These are phyloP conservation scores for Penicillium malachiteum DNA, from an alignment of 495 filamentous ascomycete genomes.

Conservation along the genomic window DNA sequence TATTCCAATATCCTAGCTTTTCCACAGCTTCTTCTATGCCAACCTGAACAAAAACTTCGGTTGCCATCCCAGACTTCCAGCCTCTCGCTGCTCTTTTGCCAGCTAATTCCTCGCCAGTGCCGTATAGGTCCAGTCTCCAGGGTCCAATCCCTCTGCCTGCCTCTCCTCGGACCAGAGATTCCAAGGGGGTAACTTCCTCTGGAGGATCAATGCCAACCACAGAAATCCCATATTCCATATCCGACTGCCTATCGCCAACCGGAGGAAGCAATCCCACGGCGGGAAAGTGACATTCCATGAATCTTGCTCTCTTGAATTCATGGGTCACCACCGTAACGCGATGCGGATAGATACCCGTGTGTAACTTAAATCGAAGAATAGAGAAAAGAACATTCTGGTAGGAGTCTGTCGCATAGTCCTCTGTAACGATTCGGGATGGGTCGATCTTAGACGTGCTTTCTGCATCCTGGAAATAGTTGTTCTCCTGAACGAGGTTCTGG, in stretches of 20 bases:
- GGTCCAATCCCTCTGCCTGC: conserved; percentile 40
- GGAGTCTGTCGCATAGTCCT: conserved; percentile 72
- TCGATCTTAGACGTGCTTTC: conserved; percentile 10
- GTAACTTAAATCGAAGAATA: conserved; percentile 55
- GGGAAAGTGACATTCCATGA: conserved; percentile 65
- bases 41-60: conserved; percentile 23
- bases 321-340: conserved; percentile 69
- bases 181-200: conserved; percentile 48
- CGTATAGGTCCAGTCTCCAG: conserved; percentile 49
- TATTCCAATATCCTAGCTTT: conserved; percentile 40
- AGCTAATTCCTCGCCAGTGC: conserved; percentile 33
- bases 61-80: conserved; percentile 35
- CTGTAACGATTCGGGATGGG: conserved; percentile 43
- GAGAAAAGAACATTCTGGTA: conserved; percentile 78
- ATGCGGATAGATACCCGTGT: conserved; percentile 36
- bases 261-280: conserved; percentile 54
- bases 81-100: conserved; percentile 40
- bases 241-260: not conserved
- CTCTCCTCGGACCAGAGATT: conserved; percentile 43
- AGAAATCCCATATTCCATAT: conserved; percentile 36
- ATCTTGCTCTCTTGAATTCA: conserved; percentile 67
- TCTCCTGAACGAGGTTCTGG: conserved; percentile 48
- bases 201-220: conserved; percentile 73
- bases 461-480: conserved; percentile 32
- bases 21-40: conserved; percentile 32